Conservation (phyloP, 371 early-diverging fungal species). For the Mortierella sp. region DNA sequence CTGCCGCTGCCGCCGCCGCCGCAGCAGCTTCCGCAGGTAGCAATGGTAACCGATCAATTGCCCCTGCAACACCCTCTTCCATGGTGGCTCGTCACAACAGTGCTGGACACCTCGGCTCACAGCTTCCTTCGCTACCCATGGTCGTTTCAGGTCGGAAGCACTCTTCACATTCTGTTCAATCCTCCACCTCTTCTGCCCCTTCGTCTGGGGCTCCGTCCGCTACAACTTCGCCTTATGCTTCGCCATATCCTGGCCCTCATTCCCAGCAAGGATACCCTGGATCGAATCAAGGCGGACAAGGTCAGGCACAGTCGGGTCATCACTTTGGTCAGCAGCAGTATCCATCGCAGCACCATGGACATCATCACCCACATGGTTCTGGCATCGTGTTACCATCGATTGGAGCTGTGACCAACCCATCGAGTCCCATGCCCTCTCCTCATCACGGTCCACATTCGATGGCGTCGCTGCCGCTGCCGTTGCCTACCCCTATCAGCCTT, state of each 20-base stretch:
- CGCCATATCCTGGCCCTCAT: slow-evolving; percentile 24
- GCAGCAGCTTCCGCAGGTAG: slow-evolving; percentile 31
- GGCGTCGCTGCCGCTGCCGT: slow-evolving; percentile 22
- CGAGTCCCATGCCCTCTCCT: slow-evolving; percentile 39
- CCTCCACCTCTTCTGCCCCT: slow-evolving; percentile 27
- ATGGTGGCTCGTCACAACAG: slow-evolving; percentile 18
- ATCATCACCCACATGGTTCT: slow-evolving; percentile 27
- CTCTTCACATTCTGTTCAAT: slow-evolving; percentile 27
- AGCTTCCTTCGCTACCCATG: not conserved
- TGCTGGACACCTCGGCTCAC: no score
- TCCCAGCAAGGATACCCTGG: slow-evolving; percentile 3
- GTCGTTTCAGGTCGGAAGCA: slow-evolving; percentile 16
- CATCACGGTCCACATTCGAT: slow-evolving; percentile 24
- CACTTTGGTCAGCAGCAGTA: slow-evolving; percentile 13
- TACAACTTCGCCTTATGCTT: slow-evolving; percentile 35
- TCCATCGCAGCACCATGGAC: slow-evolving; percentile 11
- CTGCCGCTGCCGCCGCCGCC: slow-evolving; percentile 47
- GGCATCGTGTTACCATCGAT: slow-evolving; percentile 29
- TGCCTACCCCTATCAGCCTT: slow-evolving; percentile 29
- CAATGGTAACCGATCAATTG: slow-evolving; percentile 2
- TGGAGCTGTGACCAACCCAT: slow-evolving; percentile 35
- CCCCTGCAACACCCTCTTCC: slow-evolving; percentile 10
- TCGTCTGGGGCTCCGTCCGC: slow-evolving; percentile 39
- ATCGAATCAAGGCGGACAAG: slow-evolving; percentile 1
- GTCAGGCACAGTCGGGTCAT: not conserved